These are phyloP conservation scores for Nothomitra cinnamomea DNA, from an alignment of 2,329 filamentous ascomycete species.

Conservation along the genomic window DNA sequence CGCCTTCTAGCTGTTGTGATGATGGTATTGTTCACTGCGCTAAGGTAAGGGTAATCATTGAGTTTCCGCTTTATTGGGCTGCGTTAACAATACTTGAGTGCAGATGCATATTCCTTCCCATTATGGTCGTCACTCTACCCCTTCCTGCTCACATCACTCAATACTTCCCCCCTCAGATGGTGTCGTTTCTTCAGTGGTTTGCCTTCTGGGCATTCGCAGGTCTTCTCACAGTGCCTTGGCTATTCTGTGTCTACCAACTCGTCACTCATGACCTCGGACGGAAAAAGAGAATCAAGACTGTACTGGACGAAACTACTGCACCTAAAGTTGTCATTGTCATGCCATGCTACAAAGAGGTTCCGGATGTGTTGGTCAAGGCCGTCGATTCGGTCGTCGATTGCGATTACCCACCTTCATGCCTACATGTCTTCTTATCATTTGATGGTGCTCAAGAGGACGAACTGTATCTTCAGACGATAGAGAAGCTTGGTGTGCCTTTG, in stretches of 20 bases:
- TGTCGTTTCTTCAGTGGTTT: slow-evolving; percentile 72
- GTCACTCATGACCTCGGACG: slow-evolving; percentile 76
- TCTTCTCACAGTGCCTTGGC: slow-evolving; percentile 74
- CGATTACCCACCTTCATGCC: slow-evolving; percentile 81
- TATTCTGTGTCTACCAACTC: slow-evolving; percentile 83
- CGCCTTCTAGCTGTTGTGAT: slow-evolving; percentile 61
- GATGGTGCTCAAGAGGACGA: slow-evolving; percentile 83
- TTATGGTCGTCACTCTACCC: slow-evolving; percentile 86
- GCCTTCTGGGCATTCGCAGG: slow-evolving; percentile 86
- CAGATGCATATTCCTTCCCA: slow-evolving; percentile 72
- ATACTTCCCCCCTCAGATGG: slow-evolving; percentile 54
- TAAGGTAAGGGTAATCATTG: slow-evolving; percentile 43
- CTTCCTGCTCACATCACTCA: slow-evolving; percentile 55
- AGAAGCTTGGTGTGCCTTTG: slow-evolving; percentile 66
- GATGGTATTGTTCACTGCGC: slow-evolving; percentile 51
- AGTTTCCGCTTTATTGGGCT: background rate
- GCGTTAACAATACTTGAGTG: background rate
- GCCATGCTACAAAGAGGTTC: slow-evolving; percentile 90
- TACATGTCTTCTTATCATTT: slow-evolving; percentile 91
- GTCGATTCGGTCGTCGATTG: slow-evolving; percentile 85
- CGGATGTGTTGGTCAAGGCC: slow-evolving; percentile 66
- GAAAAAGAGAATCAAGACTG: slow-evolving; percentile 63
- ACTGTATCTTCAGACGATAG: slow-evolving; percentile 71
- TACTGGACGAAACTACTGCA: slow-evolving; percentile 68
- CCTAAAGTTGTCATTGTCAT: slow-evolving; percentile 94